Evolutionary conservation across 1,284 basidiomycete species (phyloP), one percentile per base, ranked within the genome.

Genomic region (Fereydounia khargensis): DNA sequence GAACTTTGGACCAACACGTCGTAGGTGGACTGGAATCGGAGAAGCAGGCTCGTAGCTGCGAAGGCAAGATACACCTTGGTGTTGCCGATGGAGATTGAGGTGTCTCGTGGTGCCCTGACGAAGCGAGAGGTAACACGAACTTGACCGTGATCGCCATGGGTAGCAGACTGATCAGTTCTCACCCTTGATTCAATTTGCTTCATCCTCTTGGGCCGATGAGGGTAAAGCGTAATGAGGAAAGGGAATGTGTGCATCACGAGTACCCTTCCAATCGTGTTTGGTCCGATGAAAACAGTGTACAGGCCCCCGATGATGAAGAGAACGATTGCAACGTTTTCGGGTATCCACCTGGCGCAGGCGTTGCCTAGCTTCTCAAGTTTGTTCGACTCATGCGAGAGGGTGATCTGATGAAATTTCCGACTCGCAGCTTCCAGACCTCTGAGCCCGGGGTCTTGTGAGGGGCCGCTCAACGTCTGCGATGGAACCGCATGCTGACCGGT

Each of bases 241-340:
- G 86, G 78, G 6, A 84, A 76, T 4, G 72, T 76, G 70, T 88
- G 86, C 81, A 87, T 85, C 35, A 79, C 52, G 42, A 86, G 77
- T 16, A 88, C 79, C 55, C 84, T 84, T 2, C 79, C 66, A 17
- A 80, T 68, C n/a, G 81, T 82, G 47, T 74, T 74, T 0, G 86
- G 85, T 4, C 79, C 77, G n/a, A 79, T 48, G 2, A 78, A 77
- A 38, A 85, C 79, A 0, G 82, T 79, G 10, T 71, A 67, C 22
- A 85, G 70, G 2, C 83, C 81, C 6, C 81, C 42, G 3, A 83
- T 41, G 21, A 84, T 79, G 24, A 80, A 71, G 35, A 44, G 72
- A 53, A 47, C 73, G 50, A 47, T n/a, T 1, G 45, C 49, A 20
- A 58, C 6, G 16, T 22, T 39, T 27, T 55, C 52, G 10, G 52